phyloP scores from a whole-genome alignment of 164 flowering plant genomes.

The Nymphaea colorata region DNA sequence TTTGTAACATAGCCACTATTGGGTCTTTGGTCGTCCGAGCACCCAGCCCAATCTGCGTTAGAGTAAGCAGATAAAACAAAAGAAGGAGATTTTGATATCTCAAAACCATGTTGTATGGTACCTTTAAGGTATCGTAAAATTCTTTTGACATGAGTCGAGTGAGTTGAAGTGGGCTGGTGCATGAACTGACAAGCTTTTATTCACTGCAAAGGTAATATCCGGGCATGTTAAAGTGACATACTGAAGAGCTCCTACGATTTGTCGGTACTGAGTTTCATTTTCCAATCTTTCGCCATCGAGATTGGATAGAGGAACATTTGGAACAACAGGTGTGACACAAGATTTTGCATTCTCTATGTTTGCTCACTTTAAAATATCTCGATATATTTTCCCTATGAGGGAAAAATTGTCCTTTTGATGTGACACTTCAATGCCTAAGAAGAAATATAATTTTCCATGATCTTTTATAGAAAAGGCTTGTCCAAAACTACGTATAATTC shows the following conservation, averaged over 20 bases:
- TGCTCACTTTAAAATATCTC: no score
- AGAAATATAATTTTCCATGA: not conserved
- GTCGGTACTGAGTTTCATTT: not conserved
- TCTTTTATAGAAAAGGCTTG: not conserved
- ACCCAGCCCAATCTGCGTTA: no score
- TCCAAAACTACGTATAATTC: no score
- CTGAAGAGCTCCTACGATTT: constrained; percentile 1
- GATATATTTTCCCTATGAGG: not conserved
- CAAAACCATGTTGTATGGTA: no score
- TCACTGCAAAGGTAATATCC: not conserved
- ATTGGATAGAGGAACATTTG: not conserved
- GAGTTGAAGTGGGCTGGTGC: no score
- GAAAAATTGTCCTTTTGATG: not conserved
- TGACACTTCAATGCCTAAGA: not conserved
- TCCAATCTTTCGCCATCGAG: not conserved
- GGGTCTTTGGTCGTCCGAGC: no score
- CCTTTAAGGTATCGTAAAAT: no score
- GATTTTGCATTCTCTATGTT: not conserved
- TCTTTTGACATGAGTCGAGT: no score
- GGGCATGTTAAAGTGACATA: not conserved
- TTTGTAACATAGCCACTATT: no score
- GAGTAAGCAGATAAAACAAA: no score
- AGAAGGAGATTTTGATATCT: no score
- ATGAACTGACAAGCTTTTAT: no score
- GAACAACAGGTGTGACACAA: not conserved